A percentile compares a stretch with the other conserved stretches of the same genome.
Evolutionary conservation across 441 rosid genomes (phyloP).

Genomic region (Lepidium campestre): DNA sequence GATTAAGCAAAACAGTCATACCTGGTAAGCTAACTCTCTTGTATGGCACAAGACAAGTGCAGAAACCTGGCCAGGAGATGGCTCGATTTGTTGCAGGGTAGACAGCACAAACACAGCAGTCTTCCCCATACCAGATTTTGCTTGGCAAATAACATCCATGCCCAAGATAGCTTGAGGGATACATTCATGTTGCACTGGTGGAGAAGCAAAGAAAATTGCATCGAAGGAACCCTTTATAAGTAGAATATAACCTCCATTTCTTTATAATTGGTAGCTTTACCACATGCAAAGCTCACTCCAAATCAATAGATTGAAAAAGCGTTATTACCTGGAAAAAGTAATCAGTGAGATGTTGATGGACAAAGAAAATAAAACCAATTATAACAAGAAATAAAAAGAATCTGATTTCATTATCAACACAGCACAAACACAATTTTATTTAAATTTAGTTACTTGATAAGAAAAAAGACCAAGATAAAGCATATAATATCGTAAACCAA

Average conservation of each 20-base stretch:
- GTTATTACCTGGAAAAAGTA: slow-evolving; percentile 60
- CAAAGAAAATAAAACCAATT: neutral
- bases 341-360: neutral
- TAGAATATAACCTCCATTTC: slow-evolving; percentile 64
- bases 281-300: slow-evolving; percentile 58
- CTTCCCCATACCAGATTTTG: slow-evolving; percentile 99
- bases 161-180: slow-evolving; percentile 99
- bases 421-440: neutral
- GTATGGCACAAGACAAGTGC: slow-evolving; percentile 96
- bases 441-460: neutral
- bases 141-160: slow-evolving; percentile 98
- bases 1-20: neutral
- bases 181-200: slow-evolving; percentile 98
- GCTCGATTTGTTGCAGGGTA: slow-evolving; percentile 88
- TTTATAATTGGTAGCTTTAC: slow-evolving; percentile 61
- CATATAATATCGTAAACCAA: neutral
- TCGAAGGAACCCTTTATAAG: slow-evolving; percentile 69
- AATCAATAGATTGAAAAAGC: slow-evolving; percentile 50
- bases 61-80: slow-evolving; percentile 84
- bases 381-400: neutral
- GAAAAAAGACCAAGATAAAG: neutral
- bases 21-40: slow-evolving; percentile 77
- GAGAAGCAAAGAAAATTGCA: slow-evolving; percentile 78
- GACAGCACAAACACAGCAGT: slow-evolving; percentile 95
- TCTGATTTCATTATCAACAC: neutral